Evolutionary conservation across 2,329 filamentous ascomycete genomes (phyloP).

Genomic region (Pseudogymnoascus sp.): DNA sequence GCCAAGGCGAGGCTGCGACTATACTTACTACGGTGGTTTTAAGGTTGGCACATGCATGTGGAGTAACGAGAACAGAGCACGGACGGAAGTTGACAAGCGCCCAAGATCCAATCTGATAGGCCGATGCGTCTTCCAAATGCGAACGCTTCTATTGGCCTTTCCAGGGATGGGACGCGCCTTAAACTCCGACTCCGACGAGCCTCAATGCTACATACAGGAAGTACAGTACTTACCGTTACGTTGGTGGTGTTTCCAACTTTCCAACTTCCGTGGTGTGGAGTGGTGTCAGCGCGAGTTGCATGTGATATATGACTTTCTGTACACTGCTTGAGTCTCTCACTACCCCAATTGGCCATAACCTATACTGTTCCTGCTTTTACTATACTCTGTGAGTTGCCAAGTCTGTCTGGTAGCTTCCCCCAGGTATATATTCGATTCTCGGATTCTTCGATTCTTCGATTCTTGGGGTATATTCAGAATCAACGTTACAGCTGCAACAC

Average conservation of each 20-base stretch:
- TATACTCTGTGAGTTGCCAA: background rate
- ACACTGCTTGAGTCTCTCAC: background rate
- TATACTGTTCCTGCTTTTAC: background rate
- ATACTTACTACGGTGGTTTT: background rate
- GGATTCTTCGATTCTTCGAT: too few species aligned
- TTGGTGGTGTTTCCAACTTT: background rate
- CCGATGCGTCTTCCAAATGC: background rate
- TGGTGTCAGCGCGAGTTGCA: background rate
- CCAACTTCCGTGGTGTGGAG: background rate
- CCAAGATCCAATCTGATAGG: background rate
- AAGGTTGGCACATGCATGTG: constrained; percentile 8
- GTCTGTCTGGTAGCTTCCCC: background rate
- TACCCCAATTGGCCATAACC: background rate
- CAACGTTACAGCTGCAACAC: background rate
- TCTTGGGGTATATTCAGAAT: background rate
- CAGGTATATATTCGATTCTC: background rate
- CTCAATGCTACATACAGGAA: background rate
- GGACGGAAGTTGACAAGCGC: background rate
- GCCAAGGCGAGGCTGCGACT: background rate
- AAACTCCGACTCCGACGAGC: constrained; percentile 5
- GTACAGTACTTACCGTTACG: background rate
- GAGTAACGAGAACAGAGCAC: background rate
- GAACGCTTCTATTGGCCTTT: background rate
- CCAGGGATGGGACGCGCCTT: background rate
- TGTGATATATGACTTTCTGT: background rate